These are phyloP conservation scores for Vicia faba DNA, from an alignment of 306 rosid genomes.

Conservation along the genomic window DNA sequence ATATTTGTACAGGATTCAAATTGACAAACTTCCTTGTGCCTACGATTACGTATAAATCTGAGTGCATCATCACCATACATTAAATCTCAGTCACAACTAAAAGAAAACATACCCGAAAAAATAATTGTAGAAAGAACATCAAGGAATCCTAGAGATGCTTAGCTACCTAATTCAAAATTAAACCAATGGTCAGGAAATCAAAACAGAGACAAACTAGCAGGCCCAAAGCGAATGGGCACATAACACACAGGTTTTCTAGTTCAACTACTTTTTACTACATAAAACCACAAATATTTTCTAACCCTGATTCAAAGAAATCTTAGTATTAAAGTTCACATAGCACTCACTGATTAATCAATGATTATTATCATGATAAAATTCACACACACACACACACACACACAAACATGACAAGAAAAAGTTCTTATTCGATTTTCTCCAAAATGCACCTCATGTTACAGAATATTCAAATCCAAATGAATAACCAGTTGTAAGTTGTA, in stretches of 20 bases:
- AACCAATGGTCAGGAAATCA: constrained; percentile 46
- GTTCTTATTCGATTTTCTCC: neutral
- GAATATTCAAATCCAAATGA: neutral
- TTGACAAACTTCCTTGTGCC: neutral
- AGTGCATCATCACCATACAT: neutral
- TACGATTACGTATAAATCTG: neutral
- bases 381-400: too few relatives aligned
- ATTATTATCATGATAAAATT: too few relatives aligned
- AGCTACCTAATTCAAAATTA: constrained; percentile 52
- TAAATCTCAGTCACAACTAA: constrained; percentile 24
- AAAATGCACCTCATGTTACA: neutral
- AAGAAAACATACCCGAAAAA: constrained; percentile 55
- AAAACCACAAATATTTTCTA: neutral
- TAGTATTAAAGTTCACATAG: neutral
- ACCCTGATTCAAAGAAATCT: constrained; percentile 3
- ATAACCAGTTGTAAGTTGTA: neutral
- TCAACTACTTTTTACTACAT: neutral
- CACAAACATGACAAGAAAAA: too few relatives aligned
- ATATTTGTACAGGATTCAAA: constrained; percentile 28
- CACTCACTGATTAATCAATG: too few relatives aligned
- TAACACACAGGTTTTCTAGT: neutral
- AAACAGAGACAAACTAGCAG: constrained; percentile 7
- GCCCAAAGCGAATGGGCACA: constrained; percentile 19
- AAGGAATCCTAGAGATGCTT: constrained; percentile 43
- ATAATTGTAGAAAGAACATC: constrained; percentile 46